Evolutionary conservation across 345 rosid species (phyloP).

Genomic region (Iberis pinnata): DNA sequence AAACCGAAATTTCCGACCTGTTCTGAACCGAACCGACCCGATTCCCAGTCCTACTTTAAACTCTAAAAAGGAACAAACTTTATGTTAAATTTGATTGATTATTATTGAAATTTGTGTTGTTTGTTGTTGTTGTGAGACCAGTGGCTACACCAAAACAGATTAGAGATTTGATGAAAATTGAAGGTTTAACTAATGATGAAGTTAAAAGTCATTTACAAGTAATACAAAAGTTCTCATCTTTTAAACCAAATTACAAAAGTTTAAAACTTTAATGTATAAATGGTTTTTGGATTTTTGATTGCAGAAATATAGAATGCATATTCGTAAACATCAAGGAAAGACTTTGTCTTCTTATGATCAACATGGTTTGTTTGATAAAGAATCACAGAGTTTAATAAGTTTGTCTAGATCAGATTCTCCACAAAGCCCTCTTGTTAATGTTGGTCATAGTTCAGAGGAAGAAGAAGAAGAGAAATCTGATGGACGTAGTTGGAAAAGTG

Average conservation of each 20-base stretch:
- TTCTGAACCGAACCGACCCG: too few relatives aligned
- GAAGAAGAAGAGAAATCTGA: constrained; percentile 49
- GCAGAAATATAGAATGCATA: constrained; percentile 81
- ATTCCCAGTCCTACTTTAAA: too few relatives aligned
- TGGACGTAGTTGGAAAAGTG: constrained; percentile 45
- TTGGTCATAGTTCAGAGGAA: constrained; percentile 36
- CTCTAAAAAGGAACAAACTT: constrained; percentile 10
- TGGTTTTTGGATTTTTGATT: too few relatives aligned
- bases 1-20: too few relatives aligned
- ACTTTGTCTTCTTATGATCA: constrained; percentile 33
- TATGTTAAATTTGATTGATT: background rate
- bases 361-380: constrained; percentile 26
- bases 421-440: constrained; percentile 46
- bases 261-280: too few relatives aligned
- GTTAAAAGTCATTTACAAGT: constrained; percentile 93
- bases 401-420: constrained; percentile 52
- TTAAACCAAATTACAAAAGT: background rate
- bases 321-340: constrained; percentile 38
- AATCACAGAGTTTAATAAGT: constrained; percentile 34
- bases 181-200: constrained; percentile 88
- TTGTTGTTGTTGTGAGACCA: constrained; percentile 28
- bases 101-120: constrained; percentile 23
- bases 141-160: constrained; percentile 84
- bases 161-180: constrained; percentile 69
- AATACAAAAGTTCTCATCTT: constrained; percentile 8